Evolutionary conservation across 202 grass and related monocot genomes (phyloP), one percentile per base, ranked within the genome.

Genomic region (Panicum virgatum): DNA sequence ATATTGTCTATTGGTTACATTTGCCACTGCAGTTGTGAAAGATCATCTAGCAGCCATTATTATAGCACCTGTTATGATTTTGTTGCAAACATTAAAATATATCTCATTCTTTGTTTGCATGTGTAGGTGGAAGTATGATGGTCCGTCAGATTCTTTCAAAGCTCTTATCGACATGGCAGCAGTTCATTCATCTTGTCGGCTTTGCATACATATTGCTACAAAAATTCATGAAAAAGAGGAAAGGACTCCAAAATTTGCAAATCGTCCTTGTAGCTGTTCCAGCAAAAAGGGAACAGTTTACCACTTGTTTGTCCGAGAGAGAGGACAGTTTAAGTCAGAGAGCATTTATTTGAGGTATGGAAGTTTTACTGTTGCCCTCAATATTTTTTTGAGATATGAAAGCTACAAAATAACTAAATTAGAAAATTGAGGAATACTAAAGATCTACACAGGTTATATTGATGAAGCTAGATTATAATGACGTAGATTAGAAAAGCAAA

Each of bases 121-220:
- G 4, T 88, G 66, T 88, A 99, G 96, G 83, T 99, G 96, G 96
- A 99, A 99, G 66, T 88, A 93, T 61, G 89, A 99, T 30, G 96
- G 96, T 36, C 96, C 96, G 34, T 96, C 89, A 50, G 93, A 99
- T 90, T 92, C 96, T 71, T 99, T 99, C 78, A 99, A 98, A 73
- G 93, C 96, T 50, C 91, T 99, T 50, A 74, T 99, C 12, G 92
- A 99, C 81, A 99, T 96, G 96, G 92, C 96, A 75, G 89, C 93
- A 0, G 92, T 99, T 42, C 96, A 99, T 88, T 99, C 93, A 73
- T 99, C 96, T 7, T 99, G 96, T 63, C 92, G 96, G 16, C 93
- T 99, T 48, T 99, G 96, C 60, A 87, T 99, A 79, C 89, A 93
- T 94, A 48, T 99, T 62, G 96, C 96, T 62, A 96, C 93, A 6